These are phyloP conservation scores for Parsonsia alboflavescens DNA, from an alignment of 257 asterid species.

Conservation along the genomic window DNA sequence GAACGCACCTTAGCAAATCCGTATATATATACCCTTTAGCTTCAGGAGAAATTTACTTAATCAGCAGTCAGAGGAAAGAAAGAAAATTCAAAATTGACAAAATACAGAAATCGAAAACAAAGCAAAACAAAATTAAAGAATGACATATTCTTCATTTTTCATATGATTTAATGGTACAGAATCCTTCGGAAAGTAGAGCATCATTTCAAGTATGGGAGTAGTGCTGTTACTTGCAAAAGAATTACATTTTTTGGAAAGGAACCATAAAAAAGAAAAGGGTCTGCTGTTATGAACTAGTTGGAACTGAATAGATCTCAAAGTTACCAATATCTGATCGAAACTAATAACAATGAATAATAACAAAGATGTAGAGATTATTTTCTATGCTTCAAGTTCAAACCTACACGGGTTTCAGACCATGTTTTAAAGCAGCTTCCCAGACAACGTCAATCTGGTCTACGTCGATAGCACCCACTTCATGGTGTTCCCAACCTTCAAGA, in stretches of 20 bases:
- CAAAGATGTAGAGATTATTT: background rate
- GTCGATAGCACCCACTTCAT: constrained; percentile 79
- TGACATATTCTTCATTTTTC: too few species aligned
- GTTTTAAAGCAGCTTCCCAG: constrained; percentile 87
- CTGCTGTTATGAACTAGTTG: background rate
- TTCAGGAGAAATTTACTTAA: too few species aligned
- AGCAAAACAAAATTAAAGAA: too few species aligned
- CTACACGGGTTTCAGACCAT: constrained; percentile 67
- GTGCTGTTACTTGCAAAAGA: constrained; percentile 4
- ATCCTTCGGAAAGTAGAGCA: background rate
- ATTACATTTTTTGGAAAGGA: background rate
- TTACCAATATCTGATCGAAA: background rate
- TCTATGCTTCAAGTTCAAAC: background rate
- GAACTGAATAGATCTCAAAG: background rate
- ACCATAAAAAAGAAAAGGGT: too few species aligned
- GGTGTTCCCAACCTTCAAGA: constrained; percentile 85
- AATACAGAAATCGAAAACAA: too few species aligned
- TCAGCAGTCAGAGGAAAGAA: too few species aligned
- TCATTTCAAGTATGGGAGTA: too few species aligned
- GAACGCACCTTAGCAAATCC: too few species aligned
- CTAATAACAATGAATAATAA: background rate
- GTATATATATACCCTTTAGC: too few species aligned
- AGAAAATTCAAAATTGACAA: too few species aligned
- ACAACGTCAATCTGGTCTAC: constrained; percentile 81
- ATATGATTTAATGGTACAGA: constrained; percentile 10